Conservation (phyloP, 495 filamentous ascomycete species). For the Talaromyces liani region DNA sequence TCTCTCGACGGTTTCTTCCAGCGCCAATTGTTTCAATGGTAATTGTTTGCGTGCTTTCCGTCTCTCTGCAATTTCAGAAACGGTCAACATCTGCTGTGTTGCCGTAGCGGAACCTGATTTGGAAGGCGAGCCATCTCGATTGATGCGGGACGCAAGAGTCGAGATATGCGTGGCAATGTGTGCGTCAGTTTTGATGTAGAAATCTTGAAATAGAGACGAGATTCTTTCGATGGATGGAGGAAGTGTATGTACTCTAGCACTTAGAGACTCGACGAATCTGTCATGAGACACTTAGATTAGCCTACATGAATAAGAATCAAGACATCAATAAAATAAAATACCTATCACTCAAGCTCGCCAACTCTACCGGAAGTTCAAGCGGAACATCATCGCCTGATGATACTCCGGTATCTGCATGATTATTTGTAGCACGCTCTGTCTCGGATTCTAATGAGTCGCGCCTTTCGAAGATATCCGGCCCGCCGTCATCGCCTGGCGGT, state of each 20-base stretch:
- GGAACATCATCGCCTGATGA: slow-evolving; percentile 46
- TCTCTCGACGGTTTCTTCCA: slow-evolving; percentile 91
- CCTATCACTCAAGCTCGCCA: slow-evolving; percentile 84
- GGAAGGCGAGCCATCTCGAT: slow-evolving; percentile 49
- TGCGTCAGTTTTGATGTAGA: slow-evolving; percentile 74
- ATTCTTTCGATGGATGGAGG: slow-evolving; percentile 81
- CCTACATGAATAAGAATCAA: background rate
- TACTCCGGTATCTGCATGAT: background rate
- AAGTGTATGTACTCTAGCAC: slow-evolving; percentile 75
- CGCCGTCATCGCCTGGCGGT: slow-evolving; percentile 13
- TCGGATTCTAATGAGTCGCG: slow-evolving; percentile 45
- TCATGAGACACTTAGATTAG: background rate
- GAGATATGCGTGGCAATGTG: slow-evolving; percentile 87
- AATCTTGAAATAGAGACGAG: slow-evolving; percentile 86
- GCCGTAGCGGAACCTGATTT: slow-evolving; percentile 18
- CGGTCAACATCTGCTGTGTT: slow-evolving; percentile 88
- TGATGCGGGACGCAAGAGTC: slow-evolving; percentile 65
- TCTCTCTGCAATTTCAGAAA: slow-evolving; percentile 70
- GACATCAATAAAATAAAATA: slow-evolving; percentile 31
- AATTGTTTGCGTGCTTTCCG: slow-evolving; percentile 70
- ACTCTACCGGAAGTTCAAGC: slow-evolving; percentile 87
- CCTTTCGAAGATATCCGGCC: slow-evolving; percentile 39
- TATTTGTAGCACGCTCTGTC: slow-evolving; percentile 11
- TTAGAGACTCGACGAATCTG: slow-evolving; percentile 88
- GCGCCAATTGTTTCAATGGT: slow-evolving; percentile 62